phyloP scores from a whole-genome alignment of 345 rosid species.

The Triadica sebifera region DNA sequence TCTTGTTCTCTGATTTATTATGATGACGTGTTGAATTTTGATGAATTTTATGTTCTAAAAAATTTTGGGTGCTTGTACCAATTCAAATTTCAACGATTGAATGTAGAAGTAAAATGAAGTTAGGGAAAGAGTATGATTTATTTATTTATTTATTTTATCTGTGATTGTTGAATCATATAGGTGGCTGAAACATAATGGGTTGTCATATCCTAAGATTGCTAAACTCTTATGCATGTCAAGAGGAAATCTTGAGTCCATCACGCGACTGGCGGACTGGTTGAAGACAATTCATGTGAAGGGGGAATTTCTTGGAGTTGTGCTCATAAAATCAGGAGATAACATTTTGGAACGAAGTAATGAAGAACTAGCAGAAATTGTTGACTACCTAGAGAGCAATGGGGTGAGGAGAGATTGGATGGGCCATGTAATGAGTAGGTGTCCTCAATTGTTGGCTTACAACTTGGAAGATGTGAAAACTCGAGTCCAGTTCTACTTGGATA shows the following conservation, averaged over 20 bases:
- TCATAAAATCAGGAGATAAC: conserved; percentile 59
- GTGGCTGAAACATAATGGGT: conserved; percentile 87
- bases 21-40: no score
- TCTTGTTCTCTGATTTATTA: neutral
- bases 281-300: conserved; percentile 73
- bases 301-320: conserved; percentile 64
- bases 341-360: conserved; percentile 48
- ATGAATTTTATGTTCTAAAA: no score
- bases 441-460: conserved; percentile 54
- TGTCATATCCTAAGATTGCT: conserved; percentile 72
- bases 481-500: conserved; percentile 59
- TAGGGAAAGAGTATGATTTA: conserved; percentile 33
- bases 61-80: no score
- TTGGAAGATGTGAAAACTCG: conserved; percentile 67
- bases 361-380: conserved; percentile 61
- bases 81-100: no score
- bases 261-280: conserved; percentile 60
- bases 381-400: conserved; percentile 67
- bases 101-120: no score
- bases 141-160: no score
- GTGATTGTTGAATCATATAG: conserved; percentile 37
- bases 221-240: conserved; percentile 65
- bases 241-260: conserved; percentile 65
- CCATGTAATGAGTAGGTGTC: conserved; percentile 68
- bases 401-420: conserved; percentile 92